These are phyloP conservation scores for Candida insectalens DNA, from an alignment of 805 yeast genomes.

Conservation along the genomic window DNA sequence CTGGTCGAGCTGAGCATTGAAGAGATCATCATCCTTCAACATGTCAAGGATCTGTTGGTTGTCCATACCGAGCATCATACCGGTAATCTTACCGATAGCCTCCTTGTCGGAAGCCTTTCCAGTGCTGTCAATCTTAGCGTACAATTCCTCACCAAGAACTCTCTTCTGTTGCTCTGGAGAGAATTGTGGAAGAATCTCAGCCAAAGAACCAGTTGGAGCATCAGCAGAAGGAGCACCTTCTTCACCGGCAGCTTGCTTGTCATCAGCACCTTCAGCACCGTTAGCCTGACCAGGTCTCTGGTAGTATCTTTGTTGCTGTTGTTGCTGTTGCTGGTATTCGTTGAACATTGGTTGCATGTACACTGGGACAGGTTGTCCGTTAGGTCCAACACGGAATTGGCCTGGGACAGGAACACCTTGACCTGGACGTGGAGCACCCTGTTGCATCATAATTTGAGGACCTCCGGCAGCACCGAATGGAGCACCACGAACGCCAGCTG, in stretches of 20 bases:
- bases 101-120: conserved; percentile 85
- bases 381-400: conserved; percentile 66
- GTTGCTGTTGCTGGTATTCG: conserved; percentile 49
- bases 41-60: conserved; percentile 81
- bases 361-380: conserved; percentile 75
- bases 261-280: conserved; percentile 11
- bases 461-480: conserved; percentile 67
- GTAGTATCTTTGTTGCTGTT: conserved; percentile 31
- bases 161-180: conserved; percentile 94
- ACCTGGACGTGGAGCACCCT: conserved; percentile 57
- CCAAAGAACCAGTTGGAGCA: conserved; percentile 30
- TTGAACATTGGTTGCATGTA: conserved; percentile 79
- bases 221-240: conserved; percentile 10
- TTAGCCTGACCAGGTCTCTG: conserved; percentile 25
- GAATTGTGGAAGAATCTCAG: conserved; percentile 49
- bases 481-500: conserved; percentile 62
- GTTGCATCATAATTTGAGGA: conserved; percentile 68
- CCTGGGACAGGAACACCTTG: conserved; percentile 44
- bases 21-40: conserved; percentile 81
- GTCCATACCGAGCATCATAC: conserved; percentile 96
- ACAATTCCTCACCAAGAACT: conserved; percentile 94
- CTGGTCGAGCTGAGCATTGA: conserved; percentile 86
- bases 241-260: conserved; percentile 13
- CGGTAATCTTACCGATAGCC: conserved; percentile 97
- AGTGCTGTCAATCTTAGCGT: conserved; percentile 81